Evolutionary conservation across 805 yeast genomes (phyloP).

Genomic region (Cyberlindnera sargentensis): DNA sequence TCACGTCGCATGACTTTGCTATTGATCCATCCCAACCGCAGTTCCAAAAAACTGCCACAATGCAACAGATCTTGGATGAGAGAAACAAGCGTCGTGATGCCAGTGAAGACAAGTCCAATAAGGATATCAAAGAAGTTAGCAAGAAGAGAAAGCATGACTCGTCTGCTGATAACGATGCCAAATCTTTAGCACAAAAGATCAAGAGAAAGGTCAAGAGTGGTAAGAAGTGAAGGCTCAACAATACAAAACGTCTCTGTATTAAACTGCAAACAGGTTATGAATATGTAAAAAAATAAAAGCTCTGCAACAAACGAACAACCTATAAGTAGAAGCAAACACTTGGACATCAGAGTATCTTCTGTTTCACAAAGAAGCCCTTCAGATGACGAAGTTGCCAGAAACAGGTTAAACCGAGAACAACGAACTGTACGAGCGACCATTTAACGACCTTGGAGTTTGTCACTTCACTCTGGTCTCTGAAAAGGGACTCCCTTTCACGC

Average conservation of each 20-base stretch:
- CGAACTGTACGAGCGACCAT: constrained; percentile 69
- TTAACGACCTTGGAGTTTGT: constrained; percentile 66
- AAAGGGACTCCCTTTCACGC: constrained; percentile 59
- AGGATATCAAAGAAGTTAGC: constrained; percentile 1
- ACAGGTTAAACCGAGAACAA: constrained; percentile 63
- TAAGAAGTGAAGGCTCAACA: not conserved
- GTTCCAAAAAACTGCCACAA: constrained; percentile 79
- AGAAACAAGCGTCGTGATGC: constrained; percentile 46
- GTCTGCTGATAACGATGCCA: constrained; percentile 6
- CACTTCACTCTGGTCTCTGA: constrained; percentile 70
- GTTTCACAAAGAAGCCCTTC: constrained; percentile 79
- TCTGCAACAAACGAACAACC: not conserved
- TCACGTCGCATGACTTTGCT: constrained; percentile 83
- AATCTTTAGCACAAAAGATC: constrained; percentile 13
- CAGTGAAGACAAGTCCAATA: not conserved
- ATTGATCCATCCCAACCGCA: constrained; percentile 93
- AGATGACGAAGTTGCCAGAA: constrained; percentile 71
- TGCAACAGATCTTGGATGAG: constrained; percentile 76
- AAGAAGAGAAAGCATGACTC: constrained; percentile 11
- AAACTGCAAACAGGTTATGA: too few relatives aligned
- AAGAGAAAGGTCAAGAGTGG: constrained; percentile 11
- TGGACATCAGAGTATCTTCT: constrained; percentile 52
- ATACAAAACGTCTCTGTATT: too few relatives aligned
- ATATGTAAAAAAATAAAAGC: too few relatives aligned
- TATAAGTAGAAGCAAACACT: not conserved